Percentiles rank a stretch among this genome's conserved stretches.
Conservation (phyloP, 805 yeast species). For the Starmerella bacillaris region DNA sequence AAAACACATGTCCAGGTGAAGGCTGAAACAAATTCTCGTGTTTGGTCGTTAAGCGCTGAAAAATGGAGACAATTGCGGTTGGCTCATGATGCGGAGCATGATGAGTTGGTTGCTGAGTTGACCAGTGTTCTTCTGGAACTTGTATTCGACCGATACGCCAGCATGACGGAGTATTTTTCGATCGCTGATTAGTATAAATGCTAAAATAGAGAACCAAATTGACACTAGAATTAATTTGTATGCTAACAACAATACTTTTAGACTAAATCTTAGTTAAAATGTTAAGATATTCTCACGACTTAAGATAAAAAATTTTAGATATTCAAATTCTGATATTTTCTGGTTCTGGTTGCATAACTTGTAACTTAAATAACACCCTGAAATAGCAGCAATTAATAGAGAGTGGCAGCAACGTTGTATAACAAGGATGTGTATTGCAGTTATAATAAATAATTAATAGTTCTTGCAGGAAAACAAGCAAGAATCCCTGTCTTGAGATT, state of each 20-base stretch:
- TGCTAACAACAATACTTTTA: not conserved
- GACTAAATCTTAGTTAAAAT: not conserved
- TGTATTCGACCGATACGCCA: slow-evolving; percentile 5
- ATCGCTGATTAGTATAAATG: slow-evolving; percentile 10
- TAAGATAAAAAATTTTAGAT: too few species aligned
- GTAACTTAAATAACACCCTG: too few species aligned
- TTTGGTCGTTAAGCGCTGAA: slow-evolving; percentile 7
- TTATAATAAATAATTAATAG: too few species aligned
- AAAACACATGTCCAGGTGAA: slow-evolving; percentile 1
- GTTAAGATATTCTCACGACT: too few species aligned
- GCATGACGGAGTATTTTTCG: slow-evolving; percentile 14
- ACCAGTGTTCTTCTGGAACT: slow-evolving; percentile 4
- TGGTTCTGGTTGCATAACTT: too few species aligned
- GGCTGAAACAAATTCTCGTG: slow-evolving; percentile 9
- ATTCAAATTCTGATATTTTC: too few species aligned
- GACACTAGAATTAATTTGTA: not conserved
- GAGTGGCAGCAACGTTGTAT: too few species aligned
- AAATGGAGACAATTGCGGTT: slow-evolving; percentile 2
- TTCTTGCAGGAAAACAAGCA: too few species aligned
- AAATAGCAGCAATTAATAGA: too few species aligned
- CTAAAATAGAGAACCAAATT: not conserved
- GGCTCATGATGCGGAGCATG: not conserved
- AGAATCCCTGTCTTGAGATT: too few species aligned
- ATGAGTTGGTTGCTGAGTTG: slow-evolving; percentile 8
- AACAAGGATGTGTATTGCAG: too few species aligned